These are phyloP conservation scores for Mycosphaerelloides madeirae DNA, from an alignment of 2,329 filamentous ascomycete genomes.

Conservation along the genomic window DNA sequence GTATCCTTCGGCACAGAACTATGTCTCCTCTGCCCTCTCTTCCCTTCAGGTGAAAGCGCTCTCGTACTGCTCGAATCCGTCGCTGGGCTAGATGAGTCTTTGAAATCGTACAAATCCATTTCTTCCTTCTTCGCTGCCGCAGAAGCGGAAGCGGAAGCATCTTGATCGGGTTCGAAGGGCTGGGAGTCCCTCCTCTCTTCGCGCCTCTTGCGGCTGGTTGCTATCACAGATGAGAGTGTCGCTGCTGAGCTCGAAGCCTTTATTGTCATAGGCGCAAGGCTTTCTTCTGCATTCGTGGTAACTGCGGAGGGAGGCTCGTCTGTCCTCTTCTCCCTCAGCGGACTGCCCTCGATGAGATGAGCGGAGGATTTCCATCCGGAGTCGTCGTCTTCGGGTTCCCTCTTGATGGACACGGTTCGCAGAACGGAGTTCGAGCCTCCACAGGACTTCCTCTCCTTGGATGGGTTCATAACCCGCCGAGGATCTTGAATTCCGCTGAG, in stretches of 20 bases:
- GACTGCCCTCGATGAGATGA: constrained; percentile 13
- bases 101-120: constrained; percentile 33
- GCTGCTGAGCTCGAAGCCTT: background rate
- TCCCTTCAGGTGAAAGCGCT: background rate
- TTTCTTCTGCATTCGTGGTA: background rate
- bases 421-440: background rate
- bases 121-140: constrained; percentile 26
- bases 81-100: constrained; percentile 27
- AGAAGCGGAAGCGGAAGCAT: constrained; percentile 3
- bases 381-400: constrained; percentile 27
- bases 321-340: constrained; percentile 16
- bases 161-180: background rate
- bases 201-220: constrained; percentile 2
- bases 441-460: constrained; percentile 8
- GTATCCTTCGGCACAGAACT: constrained; percentile 24
- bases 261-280: background rate
- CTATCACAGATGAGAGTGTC: constrained; percentile 2
- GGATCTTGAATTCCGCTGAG: constrained; percentile 33
- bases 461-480: constrained; percentile 25
- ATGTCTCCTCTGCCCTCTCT: constrained; percentile 20
- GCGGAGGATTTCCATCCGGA: constrained; percentile 17
- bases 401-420: constrained; percentile 22
- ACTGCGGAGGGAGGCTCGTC: constrained; percentile 1
- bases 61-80: constrained; percentile 2
- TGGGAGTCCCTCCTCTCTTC: constrained; percentile 1